phyloP scores from a whole-genome alignment of 345 rosid genomes.

The Citrus mangshanensis region DNA sequence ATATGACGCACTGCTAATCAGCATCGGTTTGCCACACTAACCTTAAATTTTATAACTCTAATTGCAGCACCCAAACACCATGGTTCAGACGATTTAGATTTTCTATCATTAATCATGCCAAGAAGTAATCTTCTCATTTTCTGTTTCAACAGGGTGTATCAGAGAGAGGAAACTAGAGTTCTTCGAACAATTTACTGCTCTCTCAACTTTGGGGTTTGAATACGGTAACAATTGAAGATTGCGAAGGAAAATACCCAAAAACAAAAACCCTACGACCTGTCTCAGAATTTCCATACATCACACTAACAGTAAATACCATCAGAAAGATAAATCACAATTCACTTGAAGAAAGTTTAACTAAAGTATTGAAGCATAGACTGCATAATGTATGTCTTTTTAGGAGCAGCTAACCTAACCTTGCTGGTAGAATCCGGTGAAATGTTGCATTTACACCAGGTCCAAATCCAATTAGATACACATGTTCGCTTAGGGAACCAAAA shows the following conservation, averaged over 20 bases:
- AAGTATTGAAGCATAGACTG: constrained; percentile 5
- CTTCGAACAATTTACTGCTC: neutral
- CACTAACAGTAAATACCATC: neutral
- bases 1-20: neutral
- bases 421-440: constrained; percentile 62
- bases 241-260: neutral
- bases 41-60: neutral
- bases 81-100: neutral
- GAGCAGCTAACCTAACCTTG: constrained; percentile 37
- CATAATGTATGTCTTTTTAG: neutral
- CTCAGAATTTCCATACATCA: neutral
- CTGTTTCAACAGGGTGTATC: neutral
- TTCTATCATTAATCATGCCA: neutral
- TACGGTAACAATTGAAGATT: neutral
- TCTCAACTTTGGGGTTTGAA: neutral
- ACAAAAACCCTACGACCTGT: neutral
- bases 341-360: neutral
- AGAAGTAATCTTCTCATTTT: neutral
- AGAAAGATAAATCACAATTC: neutral
- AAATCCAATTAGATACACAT: constrained; percentile 61
- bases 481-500: constrained; percentile 50
- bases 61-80: neutral
- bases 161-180: neutral
- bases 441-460: constrained; percentile 67
- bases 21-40: neutral